Conservation (phyloP, 176 grass and related monocot species). For the Echinochloa phyllopogon region DNA sequence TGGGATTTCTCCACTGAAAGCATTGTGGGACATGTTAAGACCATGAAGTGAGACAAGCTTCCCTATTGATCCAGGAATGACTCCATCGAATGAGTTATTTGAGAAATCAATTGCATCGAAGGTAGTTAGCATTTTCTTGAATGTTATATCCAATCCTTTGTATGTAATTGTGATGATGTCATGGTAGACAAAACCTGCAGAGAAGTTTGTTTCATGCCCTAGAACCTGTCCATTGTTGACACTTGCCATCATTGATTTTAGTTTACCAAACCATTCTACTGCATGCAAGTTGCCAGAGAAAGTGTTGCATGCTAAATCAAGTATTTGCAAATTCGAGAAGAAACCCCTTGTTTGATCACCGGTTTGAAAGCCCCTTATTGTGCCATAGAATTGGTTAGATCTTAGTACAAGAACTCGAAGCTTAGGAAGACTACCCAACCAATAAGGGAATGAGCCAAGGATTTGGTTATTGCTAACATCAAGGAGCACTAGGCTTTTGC, state of each 20-base stretch:
- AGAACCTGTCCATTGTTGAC: background rate
- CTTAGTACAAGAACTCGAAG: conserved; percentile 38
- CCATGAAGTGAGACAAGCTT: background rate
- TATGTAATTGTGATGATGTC: too few species aligned
- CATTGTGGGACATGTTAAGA: conserved; percentile 31
- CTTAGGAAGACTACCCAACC: conserved; percentile 14
- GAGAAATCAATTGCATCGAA: conserved; percentile 40
- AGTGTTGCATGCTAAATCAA: conserved; percentile 37
- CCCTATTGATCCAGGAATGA: conserved; percentile 29
- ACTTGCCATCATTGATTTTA: conserved; percentile 38
- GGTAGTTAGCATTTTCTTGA: background rate
- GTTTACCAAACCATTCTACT: too few species aligned
- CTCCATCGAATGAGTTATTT: conserved; percentile 32
- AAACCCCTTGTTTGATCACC: too few species aligned
- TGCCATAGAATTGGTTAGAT: conserved; percentile 17
- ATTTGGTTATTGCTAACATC: conserved; percentile 42
- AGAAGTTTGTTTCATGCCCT: too few species aligned
- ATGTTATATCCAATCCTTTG: background rate
- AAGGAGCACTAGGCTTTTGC: background rate
- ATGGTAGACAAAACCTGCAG: too few species aligned
- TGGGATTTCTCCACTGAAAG: conserved; percentile 17
- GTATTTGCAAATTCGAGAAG: conserved; percentile 42
- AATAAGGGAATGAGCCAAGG: conserved; percentile 31
- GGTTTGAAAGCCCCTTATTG: too few species aligned
- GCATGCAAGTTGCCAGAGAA: too few species aligned